Conservation (phyloP, 805 yeast genomes). For the Kuraishia cidri region DNA sequence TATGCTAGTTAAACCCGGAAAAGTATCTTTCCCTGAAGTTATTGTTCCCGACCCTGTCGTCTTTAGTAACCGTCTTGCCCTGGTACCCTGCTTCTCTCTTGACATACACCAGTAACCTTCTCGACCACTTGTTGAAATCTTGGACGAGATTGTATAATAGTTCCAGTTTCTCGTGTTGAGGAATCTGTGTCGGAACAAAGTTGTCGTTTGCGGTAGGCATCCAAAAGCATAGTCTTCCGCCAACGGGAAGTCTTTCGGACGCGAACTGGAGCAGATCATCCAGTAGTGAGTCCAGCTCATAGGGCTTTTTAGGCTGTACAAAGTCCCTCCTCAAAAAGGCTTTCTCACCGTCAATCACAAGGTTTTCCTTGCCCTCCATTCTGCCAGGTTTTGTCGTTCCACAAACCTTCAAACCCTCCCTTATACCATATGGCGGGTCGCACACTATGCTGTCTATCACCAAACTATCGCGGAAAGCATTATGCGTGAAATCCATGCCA, state of each 20-base stretch:
- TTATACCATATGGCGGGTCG: slow-evolving; percentile 97
- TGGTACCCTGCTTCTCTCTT: slow-evolving; percentile 43
- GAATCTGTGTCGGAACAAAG: slow-evolving; percentile 54
- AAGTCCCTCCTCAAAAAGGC: slow-evolving; percentile 77
- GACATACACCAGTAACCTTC: slow-evolving; percentile 75
- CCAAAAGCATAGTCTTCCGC: slow-evolving; percentile 90
- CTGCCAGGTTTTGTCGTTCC: slow-evolving; percentile 65
- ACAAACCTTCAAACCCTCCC: slow-evolving; percentile 90
- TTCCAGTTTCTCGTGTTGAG: slow-evolving; percentile 68
- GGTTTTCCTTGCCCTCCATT: slow-evolving; percentile 63
- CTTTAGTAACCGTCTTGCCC: slow-evolving; percentile 35
- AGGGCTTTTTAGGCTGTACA: slow-evolving; percentile 89
- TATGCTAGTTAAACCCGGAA: slow-evolving; percentile 35
- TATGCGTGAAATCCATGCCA: slow-evolving; percentile 93
- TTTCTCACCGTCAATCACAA: slow-evolving; percentile 69
- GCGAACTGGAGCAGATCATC: slow-evolving; percentile 75
- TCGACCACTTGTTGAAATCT: slow-evolving; percentile 88
- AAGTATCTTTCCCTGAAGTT: slow-evolving; percentile 78
- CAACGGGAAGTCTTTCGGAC: slow-evolving; percentile 56
- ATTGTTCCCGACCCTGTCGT: slow-evolving; percentile 33
- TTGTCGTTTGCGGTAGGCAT: slow-evolving; percentile 96
- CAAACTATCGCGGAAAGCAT: slow-evolving; percentile 59
- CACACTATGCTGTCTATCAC: slow-evolving; percentile 76
- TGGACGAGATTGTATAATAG: slow-evolving; percentile 73
- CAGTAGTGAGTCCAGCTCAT: slow-evolving; percentile 65